Base-by-base conservation (phyloP, 2,329 filamentous ascomycete species). In the Aureobasidium pullulans region DNA sequence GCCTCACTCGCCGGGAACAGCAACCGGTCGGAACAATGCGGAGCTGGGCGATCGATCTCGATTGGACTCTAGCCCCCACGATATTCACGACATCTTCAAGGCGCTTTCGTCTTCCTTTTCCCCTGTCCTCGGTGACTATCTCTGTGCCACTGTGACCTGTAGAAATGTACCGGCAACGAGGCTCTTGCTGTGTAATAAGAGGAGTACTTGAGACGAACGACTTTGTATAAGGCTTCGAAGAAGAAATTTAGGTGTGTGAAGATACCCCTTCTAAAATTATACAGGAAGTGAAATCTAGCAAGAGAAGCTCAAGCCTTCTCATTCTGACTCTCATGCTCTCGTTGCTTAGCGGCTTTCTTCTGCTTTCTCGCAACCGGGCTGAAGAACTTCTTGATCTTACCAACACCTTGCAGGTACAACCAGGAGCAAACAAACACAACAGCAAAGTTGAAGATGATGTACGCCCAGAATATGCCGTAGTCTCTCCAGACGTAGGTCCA, bases 371-470 rank as follows among this genome's bases (percentile, higher is more conserved):
- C 70, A 11, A 64, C 63, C 10, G 68, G 68, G 54, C 70, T 75
- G 56, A 75, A 69, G 2, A 66, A 40, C 0, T 61, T 59, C 59
- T 72, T 73, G 53, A 75, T 69, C 64, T 72, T 71, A 43, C 67
- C 67, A 7, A 68, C 63, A 9, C 74, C 74, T n/a, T 70, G 68
- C 16, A 84, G 71, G 68, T 82, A 83, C 1, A 83, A 62, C 79
- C 80, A 84, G 0, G 78, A 81, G 85, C 77, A 65, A 9, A 75
- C 37, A 61, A 81, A 83, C 7, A 83, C 77, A 0, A 78, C 69
- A 0, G 70, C 64, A 60, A 84, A 88, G 62, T 89, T 86, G 68
- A 88, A 86, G 0, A 74, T 57, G 40, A 88, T 80, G 63, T 80
- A 89, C 0, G 75, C 83, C 81, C 84, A 88, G 19, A 49, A 49